These are phyloP conservation scores for Lactarius tabidus DNA, from an alignment of 768 basidiomycete species.

Conservation along the genomic window DNA sequence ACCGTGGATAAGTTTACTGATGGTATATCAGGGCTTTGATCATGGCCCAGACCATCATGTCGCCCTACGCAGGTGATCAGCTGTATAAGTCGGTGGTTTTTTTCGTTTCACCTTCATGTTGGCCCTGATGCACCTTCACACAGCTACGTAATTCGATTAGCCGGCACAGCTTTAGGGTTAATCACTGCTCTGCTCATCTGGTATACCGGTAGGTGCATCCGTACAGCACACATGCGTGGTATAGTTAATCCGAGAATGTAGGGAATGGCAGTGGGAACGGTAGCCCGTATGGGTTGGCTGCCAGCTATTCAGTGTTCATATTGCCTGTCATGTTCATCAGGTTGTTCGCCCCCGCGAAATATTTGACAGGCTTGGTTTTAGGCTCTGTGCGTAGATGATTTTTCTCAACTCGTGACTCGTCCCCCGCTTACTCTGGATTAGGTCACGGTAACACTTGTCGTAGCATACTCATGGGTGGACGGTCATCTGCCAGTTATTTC, in stretches of 20 bases:
- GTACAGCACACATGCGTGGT: neutral
- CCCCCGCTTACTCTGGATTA: constrained; percentile 25
- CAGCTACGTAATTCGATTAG: constrained; percentile 43
- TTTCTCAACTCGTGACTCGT: neutral
- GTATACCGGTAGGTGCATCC: constrained; percentile 40
- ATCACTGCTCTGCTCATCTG: constrained; percentile 46
- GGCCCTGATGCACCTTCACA: neutral
- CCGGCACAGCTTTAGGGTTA: constrained; percentile 46
- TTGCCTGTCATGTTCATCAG: constrained; percentile 48
- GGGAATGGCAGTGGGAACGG: constrained; percentile 45
- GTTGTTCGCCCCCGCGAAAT: constrained; percentile 41
- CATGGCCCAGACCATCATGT: constrained; percentile 56
- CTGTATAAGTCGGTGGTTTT: constrained; percentile 40
- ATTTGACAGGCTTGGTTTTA: constrained; percentile 38
- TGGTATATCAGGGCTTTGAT: constrained; percentile 44
- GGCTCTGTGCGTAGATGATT: constrained; percentile 33
- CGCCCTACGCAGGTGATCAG: constrained; percentile 56
- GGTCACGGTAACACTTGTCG: constrained; percentile 44
- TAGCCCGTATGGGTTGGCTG: constrained; percentile 51
- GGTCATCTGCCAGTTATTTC: constrained; percentile 42
- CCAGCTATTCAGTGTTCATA: constrained; percentile 42
- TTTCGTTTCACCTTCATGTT: neutral
- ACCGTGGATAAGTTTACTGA: neutral
- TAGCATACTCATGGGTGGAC: constrained; percentile 58
- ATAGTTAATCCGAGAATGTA: constrained; percentile 16